Conservation (phyloP, 108 stramenopile genomes). For the Cylindrotheca closterium region DNA sequence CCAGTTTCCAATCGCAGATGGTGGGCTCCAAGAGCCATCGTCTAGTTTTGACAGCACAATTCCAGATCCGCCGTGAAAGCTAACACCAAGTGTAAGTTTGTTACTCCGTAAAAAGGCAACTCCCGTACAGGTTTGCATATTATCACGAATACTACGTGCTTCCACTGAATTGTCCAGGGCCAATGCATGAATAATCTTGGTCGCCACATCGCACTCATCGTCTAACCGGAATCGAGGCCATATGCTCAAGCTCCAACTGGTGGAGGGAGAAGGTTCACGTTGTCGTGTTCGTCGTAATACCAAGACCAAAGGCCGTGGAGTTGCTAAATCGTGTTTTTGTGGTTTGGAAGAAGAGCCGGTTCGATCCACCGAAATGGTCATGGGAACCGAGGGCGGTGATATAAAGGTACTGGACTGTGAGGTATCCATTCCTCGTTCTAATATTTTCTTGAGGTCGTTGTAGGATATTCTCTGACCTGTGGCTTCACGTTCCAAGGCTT, state of each 20-base stretch:
- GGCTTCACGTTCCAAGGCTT: conserved; percentile 69
- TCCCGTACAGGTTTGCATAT: conserved; percentile 77
- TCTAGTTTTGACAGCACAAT: conserved; percentile 75
- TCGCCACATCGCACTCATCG: conserved; percentile 87
- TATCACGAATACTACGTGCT: conserved; percentile 55
- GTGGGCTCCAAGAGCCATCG: conserved; percentile 89
- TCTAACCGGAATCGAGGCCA: conserved; percentile 76
- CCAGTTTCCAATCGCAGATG: conserved; percentile 80
- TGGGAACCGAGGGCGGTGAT: not conserved
- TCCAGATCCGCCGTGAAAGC: conserved; percentile 78
- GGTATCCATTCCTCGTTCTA: conserved; percentile 16
- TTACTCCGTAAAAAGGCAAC: conserved; percentile 82
- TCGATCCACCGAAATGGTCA: not conserved
- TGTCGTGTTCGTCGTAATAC: conserved; percentile 63
- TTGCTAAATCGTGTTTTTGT: not conserved
- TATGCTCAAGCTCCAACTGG: conserved; percentile 37
- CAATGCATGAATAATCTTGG: conserved; percentile 19
- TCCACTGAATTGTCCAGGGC: conserved; percentile 9
- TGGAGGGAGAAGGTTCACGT: not conserved
- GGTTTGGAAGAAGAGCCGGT: not conserved
- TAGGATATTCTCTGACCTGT: conserved; percentile 69
- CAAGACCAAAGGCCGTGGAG: conserved; percentile 43
- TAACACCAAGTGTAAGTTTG: conserved; percentile 84
- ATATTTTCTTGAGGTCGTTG: conserved; percentile 49
- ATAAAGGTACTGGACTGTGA: not conserved